A percentile compares a stretch with the other conserved stretches of the same genome.
Conservation (phyloP, 1,284 basidiomycete species). For the Polyporus tsugae region DNA sequence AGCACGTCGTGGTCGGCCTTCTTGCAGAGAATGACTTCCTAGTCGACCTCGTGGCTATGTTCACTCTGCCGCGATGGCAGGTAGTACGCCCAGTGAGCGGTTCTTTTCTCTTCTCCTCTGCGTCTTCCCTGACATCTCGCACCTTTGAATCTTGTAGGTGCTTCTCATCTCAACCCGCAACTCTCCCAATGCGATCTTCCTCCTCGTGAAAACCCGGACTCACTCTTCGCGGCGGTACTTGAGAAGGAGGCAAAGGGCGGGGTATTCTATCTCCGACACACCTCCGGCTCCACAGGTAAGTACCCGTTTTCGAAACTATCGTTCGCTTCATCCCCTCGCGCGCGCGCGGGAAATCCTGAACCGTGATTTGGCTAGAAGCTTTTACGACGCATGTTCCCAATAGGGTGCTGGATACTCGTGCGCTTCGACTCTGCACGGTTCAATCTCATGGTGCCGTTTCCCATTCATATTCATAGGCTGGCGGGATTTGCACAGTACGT, state of each 20-base stretch:
- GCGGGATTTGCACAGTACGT: slow-evolving; percentile 15
- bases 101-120: not conserved
- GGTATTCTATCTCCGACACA: slow-evolving; percentile 20
- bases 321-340: too few relatives aligned
- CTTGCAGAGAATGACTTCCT: slow-evolving; percentile 20
- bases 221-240: not conserved
- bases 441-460: too few relatives aligned
- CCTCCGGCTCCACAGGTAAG: slow-evolving; percentile 22
- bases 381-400: too few relatives aligned
- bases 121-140: too few relatives aligned
- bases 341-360: too few relatives aligned
- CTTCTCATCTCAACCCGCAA: slow-evolving; percentile 21
- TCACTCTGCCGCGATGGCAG: slow-evolving; percentile 18
- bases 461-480: not conserved
- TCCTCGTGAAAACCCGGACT: slow-evolving; percentile 11
- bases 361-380: too few relatives aligned
- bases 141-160: not conserved
- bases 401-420: too few relatives aligned
- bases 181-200: slow-evolving; percentile 17
- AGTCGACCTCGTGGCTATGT: slow-evolving; percentile 18
- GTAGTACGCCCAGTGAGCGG: not conserved
- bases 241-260: slow-evolving; percentile 16
- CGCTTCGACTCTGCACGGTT: not conserved
- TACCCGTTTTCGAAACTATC: not conserved
- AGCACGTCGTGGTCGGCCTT: slow-evolving; percentile 16